Evolutionary conservation across 106 monocot species (phyloP).

Genomic region (Chionographis japonica): DNA sequence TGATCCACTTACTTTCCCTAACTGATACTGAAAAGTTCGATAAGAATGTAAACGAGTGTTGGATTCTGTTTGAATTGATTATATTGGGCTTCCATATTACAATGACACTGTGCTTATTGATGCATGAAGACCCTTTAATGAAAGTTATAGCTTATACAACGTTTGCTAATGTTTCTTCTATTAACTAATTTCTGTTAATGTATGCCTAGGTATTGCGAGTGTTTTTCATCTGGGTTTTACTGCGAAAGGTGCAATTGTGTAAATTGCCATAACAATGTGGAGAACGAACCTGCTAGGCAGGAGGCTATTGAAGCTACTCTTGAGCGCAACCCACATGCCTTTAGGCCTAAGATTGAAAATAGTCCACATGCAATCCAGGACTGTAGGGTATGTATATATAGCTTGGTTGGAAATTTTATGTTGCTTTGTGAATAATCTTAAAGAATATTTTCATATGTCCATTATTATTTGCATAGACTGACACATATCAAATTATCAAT

Average conservation of each 20-base stretch:
- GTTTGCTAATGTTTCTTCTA: not conserved
- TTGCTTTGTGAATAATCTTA: no score
- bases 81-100: not conserved
- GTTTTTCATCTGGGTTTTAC: slow-evolving; percentile 55
- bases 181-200: not conserved
- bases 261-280: slow-evolving; percentile 53
- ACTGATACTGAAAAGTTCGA: no score
- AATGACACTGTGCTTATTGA: not conserved
- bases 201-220: slow-evolving; percentile 47
- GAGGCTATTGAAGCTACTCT: slow-evolving; percentile 51
- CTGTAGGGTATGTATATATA: slow-evolving; percentile 22
- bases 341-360: slow-evolving; percentile 50
- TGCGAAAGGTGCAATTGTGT: slow-evolving; percentile 60
- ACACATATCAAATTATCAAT: no score
- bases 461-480: no score
- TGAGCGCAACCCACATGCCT: slow-evolving; percentile 62
- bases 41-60: no score
- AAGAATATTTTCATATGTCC: not conserved
- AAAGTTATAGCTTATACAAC: not conserved
- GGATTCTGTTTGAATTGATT: not conserved
- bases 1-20: no score
- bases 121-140: not conserved
- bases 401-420: no score
- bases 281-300: slow-evolving; percentile 45
- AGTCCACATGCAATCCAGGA: slow-evolving; percentile 43